Percentiles rank a stretch among this genome's conserved stretches.
Evolutionary conservation across 768 basidiomycete species (phyloP).

Genomic region (Hericium erinaceus): DNA sequence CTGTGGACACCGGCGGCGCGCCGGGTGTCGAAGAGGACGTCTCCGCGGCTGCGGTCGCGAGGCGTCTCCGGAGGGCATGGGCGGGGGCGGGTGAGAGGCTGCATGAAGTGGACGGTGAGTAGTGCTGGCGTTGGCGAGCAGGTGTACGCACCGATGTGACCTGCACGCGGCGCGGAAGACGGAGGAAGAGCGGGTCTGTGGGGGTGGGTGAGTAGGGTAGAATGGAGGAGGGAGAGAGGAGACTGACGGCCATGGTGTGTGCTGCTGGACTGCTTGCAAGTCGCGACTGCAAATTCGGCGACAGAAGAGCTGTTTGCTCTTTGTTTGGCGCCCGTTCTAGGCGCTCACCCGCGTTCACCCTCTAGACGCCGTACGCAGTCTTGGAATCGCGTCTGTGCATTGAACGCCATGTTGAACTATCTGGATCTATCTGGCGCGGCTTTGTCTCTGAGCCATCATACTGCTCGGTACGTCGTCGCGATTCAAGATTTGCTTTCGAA

Average conservation of each 20-base stretch:
- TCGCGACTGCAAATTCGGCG: background rate
- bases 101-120: background rate
- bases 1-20: conserved; percentile 34
- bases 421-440: too few species aligned
- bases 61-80: conserved; percentile 1
- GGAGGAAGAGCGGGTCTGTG: background rate
- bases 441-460: too few species aligned
- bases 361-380: too few species aligned
- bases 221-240: background rate
- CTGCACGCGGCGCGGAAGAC: background rate
- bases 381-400: too few species aligned
- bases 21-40: conserved; percentile 32
- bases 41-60: conserved; percentile 37
- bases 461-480: too few species aligned
- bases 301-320: background rate
- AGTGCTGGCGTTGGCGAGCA: background rate
- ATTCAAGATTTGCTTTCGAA: too few species aligned
- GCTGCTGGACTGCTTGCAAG: background rate
- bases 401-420: too few species aligned
- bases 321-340: background rate
- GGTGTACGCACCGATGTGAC: background rate
- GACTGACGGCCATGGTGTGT: background rate
- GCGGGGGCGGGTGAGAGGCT: background rate
- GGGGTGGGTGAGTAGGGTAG: background rate
- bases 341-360: too few species aligned